Conservation (phyloP, 108 stramenopile species). For the Conticribra guillardii region DNA sequence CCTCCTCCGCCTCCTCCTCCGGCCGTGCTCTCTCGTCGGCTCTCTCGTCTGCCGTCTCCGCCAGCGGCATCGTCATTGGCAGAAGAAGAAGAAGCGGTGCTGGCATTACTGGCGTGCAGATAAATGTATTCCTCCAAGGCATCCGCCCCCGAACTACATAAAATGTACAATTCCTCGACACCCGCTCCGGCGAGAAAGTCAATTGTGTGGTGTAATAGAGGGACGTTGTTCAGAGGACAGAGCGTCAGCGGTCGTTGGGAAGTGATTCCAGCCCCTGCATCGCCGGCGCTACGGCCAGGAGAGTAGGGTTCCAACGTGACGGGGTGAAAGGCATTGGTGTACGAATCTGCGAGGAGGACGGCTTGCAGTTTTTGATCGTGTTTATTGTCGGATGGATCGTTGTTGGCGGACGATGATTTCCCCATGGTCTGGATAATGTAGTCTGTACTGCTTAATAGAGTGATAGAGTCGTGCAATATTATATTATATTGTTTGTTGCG, state of each 20-base stretch:
- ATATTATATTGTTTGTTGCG: too few species aligned
- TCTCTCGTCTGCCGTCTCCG: too few species aligned
- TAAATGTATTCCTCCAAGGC: constrained; percentile 66
- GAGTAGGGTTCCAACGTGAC: constrained; percentile 57
- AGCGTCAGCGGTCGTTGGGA: constrained; percentile 56
- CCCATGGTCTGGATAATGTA: too few species aligned
- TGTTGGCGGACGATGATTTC: constrained; percentile 21
- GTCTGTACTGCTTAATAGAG: too few species aligned
- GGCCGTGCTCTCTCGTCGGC: neutral
- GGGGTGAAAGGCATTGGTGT: constrained; percentile 85
- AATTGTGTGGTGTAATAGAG: constrained; percentile 92
- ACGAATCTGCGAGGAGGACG: constrained; percentile 89
- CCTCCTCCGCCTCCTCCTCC: neutral
- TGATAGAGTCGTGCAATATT: too few species aligned
- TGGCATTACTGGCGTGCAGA: constrained; percentile 49
- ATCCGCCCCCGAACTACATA: constrained; percentile 50
- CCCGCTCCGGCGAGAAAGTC: constrained; percentile 85
- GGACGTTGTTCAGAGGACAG: constrained; percentile 94
- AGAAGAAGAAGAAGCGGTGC: constrained; percentile 34
- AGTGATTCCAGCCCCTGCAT: constrained; percentile 2
- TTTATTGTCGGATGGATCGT: constrained; percentile 58
- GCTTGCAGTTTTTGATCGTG: constrained; percentile 89
- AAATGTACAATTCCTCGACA: constrained; percentile 25
- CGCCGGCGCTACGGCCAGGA: constrained; percentile 35
- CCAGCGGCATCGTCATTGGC: neutral